Evolutionary conservation across 495 filamentous ascomycete genomes (phyloP).

Genomic region (Aspergillus sclerotioniger): DNA sequence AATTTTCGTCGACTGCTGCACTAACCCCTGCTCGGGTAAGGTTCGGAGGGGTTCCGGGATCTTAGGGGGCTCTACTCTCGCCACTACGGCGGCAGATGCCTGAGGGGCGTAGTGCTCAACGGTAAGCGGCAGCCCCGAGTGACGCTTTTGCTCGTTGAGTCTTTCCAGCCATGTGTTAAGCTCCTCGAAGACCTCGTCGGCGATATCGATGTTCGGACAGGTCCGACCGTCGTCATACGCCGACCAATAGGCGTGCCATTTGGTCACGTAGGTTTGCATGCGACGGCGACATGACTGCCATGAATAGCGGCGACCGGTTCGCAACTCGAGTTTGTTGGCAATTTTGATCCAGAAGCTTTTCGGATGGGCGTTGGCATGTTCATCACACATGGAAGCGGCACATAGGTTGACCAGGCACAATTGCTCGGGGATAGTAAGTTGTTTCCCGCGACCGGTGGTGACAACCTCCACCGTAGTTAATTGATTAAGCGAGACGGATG

Average conservation of each 20-base stretch:
- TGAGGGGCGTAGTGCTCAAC: not conserved
- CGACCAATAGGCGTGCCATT: slow-evolving; percentile 12
- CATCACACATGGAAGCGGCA: slow-evolving; percentile 10
- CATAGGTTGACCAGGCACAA: slow-evolving; percentile 21
- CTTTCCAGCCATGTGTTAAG: slow-evolving; percentile 17
- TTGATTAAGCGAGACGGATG: not conserved
- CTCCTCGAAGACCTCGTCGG: slow-evolving; percentile 1
- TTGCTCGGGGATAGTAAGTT: slow-evolving; percentile 20
- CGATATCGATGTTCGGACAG: slow-evolving; percentile 4
- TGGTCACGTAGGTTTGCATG: slow-evolving; percentile 17
- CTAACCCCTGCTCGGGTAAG: not conserved
- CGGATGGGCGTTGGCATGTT: slow-evolving; percentile 12
- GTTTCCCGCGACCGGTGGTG: slow-evolving; percentile 15
- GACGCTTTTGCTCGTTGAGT: not conserved
- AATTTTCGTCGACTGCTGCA: slow-evolving; percentile 10
- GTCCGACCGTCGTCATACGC: slow-evolving; percentile 6
- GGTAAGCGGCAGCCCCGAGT: not conserved
- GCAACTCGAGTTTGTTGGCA: slow-evolving; percentile 9
- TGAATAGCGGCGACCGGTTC: slow-evolving; percentile 22
- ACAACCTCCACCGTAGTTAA: not conserved
- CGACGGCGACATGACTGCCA: slow-evolving; percentile 26
- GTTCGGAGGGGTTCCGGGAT: not conserved
- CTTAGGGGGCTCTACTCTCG: slow-evolving; percentile 8
- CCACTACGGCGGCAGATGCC: not conserved
- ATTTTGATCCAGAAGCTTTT: slow-evolving; percentile 25